These are phyloP conservation scores for Camelina laxa DNA, from an alignment of 345 rosid species.

Conservation along the genomic window DNA sequence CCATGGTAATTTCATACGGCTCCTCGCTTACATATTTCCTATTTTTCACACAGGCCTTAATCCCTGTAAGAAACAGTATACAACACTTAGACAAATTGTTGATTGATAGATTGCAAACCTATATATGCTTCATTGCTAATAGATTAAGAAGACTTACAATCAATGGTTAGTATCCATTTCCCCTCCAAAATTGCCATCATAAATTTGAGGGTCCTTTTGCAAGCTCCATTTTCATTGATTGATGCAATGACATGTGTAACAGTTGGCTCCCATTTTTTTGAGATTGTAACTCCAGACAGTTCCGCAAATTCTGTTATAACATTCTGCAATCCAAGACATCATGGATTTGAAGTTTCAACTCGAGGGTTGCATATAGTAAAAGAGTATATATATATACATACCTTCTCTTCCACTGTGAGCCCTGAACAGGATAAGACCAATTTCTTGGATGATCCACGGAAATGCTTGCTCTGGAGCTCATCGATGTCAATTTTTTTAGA, in stretches of 20 bases:
- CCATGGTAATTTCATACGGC: slow-evolving; percentile 65
- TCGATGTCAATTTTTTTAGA: slow-evolving; percentile 33
- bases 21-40: slow-evolving; percentile 63
- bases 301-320: slow-evolving; percentile 62
- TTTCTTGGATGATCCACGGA: slow-evolving; percentile 46
- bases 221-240: slow-evolving; percentile 74
- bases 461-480: slow-evolving; percentile 43
- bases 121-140: neutral
- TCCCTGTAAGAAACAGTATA: slow-evolving; percentile 54
- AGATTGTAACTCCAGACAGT: slow-evolving; percentile 56
- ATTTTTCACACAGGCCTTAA: slow-evolving; percentile 65
- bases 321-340: slow-evolving; percentile 58
- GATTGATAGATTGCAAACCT: slow-evolving; percentile 1
- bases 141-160: slow-evolving; percentile 59
- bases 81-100: neutral
- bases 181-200: slow-evolving; percentile 91
- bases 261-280: slow-evolving; percentile 66
- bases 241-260: slow-evolving; percentile 91
- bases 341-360: neutral
- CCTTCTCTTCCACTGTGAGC: slow-evolving; percentile 72
- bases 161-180: slow-evolving; percentile 80
- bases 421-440: slow-evolving; percentile 84
- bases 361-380: neutral
- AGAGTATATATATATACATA: slow-evolving; percentile 24
- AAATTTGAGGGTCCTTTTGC: slow-evolving; percentile 83